Evolutionary conservation across 257 asterid genomes (phyloP).

Genomic region (Solanum ossicruentum): DNA sequence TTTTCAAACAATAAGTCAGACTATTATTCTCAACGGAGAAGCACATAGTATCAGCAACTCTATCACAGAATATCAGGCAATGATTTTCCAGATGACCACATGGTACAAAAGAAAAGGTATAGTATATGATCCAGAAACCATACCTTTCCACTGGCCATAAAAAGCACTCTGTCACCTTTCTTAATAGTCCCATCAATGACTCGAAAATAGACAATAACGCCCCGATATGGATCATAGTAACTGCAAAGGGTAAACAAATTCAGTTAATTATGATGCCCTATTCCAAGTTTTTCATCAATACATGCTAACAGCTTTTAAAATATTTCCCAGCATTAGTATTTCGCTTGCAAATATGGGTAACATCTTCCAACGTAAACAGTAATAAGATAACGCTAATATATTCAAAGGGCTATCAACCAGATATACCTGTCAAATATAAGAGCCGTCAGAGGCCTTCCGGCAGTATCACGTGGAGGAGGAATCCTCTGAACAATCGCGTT

Average conservation of each 20-base stretch:
- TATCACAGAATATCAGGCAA: neutral
- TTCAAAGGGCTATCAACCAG: neutral
- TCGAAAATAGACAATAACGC: constrained; percentile 93
- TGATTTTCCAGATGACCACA: neutral
- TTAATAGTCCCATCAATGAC: constrained; percentile 75
- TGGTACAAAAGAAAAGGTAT: neutral
- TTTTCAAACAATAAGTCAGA: neutral
- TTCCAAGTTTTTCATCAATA: neutral
- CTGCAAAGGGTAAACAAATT: constrained; percentile 23
- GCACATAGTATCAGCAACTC: neutral
- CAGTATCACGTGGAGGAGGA: constrained; percentile 76
- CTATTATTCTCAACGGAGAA: neutral
- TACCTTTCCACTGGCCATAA: constrained; percentile 98
- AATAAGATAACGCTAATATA: neutral
- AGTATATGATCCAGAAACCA: neutral
- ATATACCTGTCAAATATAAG: constrained; percentile 97
- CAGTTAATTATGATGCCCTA: neutral
- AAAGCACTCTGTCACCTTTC: constrained; percentile 80
- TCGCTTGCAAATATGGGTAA: neutral
- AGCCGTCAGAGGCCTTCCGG: constrained; percentile 81
- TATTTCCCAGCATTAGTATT: neutral
- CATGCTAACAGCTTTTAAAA: neutral
- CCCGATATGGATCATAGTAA: constrained; percentile 92
- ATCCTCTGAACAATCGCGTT: constrained; percentile 74
- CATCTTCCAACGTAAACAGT: neutral